phyloP scores from a whole-genome alignment of 2,329 filamentous ascomycete genomes.

The Pseudogymnoascus sp. region DNA sequence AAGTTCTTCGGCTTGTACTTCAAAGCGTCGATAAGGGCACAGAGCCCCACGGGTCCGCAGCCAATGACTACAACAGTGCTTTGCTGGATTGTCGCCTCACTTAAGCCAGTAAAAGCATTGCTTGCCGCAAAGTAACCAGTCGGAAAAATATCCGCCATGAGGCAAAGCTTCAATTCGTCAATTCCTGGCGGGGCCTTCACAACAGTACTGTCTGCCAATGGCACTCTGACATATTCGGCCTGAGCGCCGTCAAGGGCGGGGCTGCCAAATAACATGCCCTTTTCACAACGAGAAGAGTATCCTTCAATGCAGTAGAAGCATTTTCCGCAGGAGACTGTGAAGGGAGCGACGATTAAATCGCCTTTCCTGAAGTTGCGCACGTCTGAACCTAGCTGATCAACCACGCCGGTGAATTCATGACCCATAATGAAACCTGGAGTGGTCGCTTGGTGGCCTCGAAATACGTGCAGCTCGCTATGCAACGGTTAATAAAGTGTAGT shows the following conservation, averaged over 20 bases:
- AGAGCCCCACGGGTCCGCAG: constrained; percentile 44
- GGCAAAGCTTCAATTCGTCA: constrained; percentile 51
- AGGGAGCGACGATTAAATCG: constrained; percentile 41
- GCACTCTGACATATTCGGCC: constrained; percentile 71
- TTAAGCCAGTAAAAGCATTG: constrained; percentile 48
- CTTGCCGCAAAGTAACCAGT: constrained; percentile 56
- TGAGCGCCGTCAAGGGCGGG: constrained; percentile 65
- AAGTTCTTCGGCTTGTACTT: constrained; percentile 43
- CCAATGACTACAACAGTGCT: constrained; percentile 42
- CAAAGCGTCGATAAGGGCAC: constrained; percentile 40
- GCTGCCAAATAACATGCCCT: constrained; percentile 40
- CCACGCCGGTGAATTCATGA: constrained; percentile 74
- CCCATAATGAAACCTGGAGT: constrained; percentile 58
- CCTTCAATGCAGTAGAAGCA: constrained; percentile 41
- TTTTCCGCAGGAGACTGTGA: constrained; percentile 40
- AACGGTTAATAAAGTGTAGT: not conserved
- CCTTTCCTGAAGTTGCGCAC: constrained; percentile 53
- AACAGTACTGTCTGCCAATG: constrained; percentile 67
- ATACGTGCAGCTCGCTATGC: constrained; percentile 69
- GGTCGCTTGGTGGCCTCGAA: constrained; percentile 66
- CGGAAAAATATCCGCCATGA: constrained; percentile 47
- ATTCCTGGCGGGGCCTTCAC: constrained; percentile 65
- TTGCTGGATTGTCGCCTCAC: constrained; percentile 29
- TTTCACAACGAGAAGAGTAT: constrained; percentile 41
- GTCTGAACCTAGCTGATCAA: constrained; percentile 55